These are phyloP conservation scores for Psilocybe azurescens DNA, from an alignment of 768 basidiomycete genomes.

Conservation along the genomic window DNA sequence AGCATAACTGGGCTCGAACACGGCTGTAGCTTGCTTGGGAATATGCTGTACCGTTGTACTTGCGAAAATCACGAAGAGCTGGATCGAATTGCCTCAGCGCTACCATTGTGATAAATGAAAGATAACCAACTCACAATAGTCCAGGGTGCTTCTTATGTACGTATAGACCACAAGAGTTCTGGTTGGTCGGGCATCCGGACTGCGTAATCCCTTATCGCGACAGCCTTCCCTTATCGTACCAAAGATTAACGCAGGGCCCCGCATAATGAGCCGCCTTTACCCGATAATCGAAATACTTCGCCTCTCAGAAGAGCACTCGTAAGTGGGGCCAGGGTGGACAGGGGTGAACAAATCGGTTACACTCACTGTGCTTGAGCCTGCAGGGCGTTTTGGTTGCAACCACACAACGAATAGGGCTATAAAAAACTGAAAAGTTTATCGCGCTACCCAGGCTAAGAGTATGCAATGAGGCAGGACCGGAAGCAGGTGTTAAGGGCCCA, in stretches of 20 bases:
- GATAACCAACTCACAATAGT: neutral
- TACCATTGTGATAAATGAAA: neutral
- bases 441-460: slow-evolving; percentile 6
- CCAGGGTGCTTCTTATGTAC: neutral
- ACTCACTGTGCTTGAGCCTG: neutral
- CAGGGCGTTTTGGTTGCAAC: neutral
- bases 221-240: neutral
- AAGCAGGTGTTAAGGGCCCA: slow-evolving; percentile 14
- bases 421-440: neutral
- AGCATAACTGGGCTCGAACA: neutral
- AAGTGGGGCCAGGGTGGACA: too few species aligned
- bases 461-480: slow-evolving; percentile 11
- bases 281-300: too few species aligned
- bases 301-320: too few species aligned
- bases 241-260: neutral
- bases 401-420: neutral
- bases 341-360: neutral
- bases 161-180: neutral
- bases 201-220: neutral
- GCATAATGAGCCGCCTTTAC: too few species aligned
- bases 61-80: neutral
- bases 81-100: neutral
- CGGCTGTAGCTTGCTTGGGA: neutral
- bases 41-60: neutral
- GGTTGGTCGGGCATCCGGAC: neutral